Evolutionary conservation across 75 land plant species (phyloP).

Genomic region (Adiantum capillusveneris): DNA sequence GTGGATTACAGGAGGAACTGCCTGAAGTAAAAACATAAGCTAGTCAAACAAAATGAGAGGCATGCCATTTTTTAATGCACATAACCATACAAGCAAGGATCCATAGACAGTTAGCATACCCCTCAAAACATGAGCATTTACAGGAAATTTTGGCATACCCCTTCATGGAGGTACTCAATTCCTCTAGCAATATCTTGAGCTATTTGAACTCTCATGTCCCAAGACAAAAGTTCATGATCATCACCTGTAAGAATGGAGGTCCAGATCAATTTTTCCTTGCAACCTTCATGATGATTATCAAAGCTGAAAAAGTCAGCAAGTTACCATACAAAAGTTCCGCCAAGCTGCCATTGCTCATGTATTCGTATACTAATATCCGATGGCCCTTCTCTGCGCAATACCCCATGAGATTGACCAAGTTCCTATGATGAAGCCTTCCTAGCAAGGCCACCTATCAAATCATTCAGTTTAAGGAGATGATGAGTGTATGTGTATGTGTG

Average conservation of each 20-base stretch:
- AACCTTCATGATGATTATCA: background rate
- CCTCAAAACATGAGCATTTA: background rate
- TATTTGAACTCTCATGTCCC: slow-evolving; percentile 75
- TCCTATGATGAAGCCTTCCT: slow-evolving; percentile 90
- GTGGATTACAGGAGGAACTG: slow-evolving; percentile 88
- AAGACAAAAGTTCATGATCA: slow-evolving; percentile 46
- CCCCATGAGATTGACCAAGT: slow-evolving; percentile 93
- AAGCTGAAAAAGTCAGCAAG: background rate
- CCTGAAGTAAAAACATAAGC: slow-evolving; percentile 49
- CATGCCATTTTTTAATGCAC: background rate
- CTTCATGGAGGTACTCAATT: slow-evolving; percentile 99
- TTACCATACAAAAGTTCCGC: slow-evolving; percentile 67
- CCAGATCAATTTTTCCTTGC: background rate
- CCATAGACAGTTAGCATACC: background rate
- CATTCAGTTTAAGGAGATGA: too few species aligned
- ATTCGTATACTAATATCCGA: slow-evolving; percentile 84
- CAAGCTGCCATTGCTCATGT: slow-evolving; percentile 84
- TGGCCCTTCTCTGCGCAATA: slow-evolving; percentile 86
- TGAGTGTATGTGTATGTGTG: too few species aligned
- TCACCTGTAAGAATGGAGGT: slow-evolving; percentile 33
- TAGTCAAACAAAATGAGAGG: background rate
- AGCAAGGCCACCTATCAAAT: slow-evolving; percentile 39
- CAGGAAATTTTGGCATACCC: slow-evolving; percentile 40
- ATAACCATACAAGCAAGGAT: background rate
- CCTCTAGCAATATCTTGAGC: too few species aligned